A percentile compares a stretch with the other conserved stretches of the same genome.
phyloP scores from a whole-genome alignment of 2,329 filamentous ascomycete genomes.

The Leptographium radiaticola region DNA sequence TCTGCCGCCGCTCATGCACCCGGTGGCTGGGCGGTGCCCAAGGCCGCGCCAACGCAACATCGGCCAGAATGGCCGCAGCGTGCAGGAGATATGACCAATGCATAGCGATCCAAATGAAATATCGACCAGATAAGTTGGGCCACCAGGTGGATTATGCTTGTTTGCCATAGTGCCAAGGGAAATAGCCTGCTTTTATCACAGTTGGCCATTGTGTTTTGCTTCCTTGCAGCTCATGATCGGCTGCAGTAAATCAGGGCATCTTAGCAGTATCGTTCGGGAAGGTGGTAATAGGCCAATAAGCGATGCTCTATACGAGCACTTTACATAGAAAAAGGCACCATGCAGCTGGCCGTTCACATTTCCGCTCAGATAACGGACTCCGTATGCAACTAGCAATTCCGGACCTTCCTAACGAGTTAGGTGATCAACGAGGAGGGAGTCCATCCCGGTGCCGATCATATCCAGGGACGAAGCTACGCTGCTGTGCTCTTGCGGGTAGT shows the following conservation, averaged over 20 bases:
- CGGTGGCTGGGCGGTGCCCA: not conserved
- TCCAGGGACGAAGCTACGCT: too few species aligned
- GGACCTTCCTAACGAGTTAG: not conserved
- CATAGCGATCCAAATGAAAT: not conserved
- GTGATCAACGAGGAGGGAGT: not conserved
- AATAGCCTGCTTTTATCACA: not conserved
- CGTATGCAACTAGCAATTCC: not conserved
- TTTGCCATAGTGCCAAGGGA: too few species aligned
- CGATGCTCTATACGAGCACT: not conserved
- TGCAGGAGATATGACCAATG: not conserved
- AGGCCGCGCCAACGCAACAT: not conserved
- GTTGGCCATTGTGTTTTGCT: not conserved
- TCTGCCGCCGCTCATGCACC: conserved; percentile 4
- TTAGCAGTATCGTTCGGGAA: not conserved
- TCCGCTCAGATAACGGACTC: not conserved
- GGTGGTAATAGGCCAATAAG: not conserved
- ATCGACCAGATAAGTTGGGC: not conserved
- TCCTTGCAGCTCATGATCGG: too few species aligned
- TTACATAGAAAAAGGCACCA: too few species aligned
- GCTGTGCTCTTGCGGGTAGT: too few species aligned
- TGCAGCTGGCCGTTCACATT: too few species aligned
- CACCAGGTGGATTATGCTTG: too few species aligned
- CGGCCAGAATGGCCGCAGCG: not conserved
- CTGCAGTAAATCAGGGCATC: not conserved
- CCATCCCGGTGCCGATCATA: too few species aligned